A percentile compares a stretch with the other conserved stretches of the same genome.
phyloP scores from a whole-genome alignment of 2,329 filamentous ascomycete genomes.

The Didymella sp. region DNA sequence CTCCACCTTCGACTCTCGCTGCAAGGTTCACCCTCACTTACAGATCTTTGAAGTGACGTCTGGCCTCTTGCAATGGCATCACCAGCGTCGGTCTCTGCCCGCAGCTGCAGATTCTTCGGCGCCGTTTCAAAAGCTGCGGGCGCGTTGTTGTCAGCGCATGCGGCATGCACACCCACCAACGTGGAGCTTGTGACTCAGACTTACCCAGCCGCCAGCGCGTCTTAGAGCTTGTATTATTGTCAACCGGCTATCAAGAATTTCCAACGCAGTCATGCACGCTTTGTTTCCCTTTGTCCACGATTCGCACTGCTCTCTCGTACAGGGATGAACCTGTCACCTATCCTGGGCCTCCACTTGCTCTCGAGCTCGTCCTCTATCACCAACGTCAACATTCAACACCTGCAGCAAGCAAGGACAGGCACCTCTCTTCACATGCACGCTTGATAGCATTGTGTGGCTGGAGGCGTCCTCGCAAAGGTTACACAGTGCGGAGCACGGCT shows the following conservation, averaged over 20 bases:
- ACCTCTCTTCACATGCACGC: constrained; percentile 2
- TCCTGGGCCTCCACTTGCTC: background rate
- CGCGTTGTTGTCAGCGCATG: constrained; percentile 26
- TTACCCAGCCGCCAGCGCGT: constrained; percentile 32
- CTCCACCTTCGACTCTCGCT: constrained; percentile 12
- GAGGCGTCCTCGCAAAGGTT: constrained; percentile 14
- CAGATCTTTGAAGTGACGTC: constrained; percentile 18
- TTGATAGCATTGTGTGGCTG: constrained; percentile 3
- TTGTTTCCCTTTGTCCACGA: constrained; percentile 18
- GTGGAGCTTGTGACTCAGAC: constrained; percentile 48
- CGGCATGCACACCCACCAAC: constrained; percentile 41
- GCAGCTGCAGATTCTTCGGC: constrained; percentile 22
- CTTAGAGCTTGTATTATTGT: constrained; percentile 12
- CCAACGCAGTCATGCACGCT: constrained; percentile 17
- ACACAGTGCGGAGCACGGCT: constrained; percentile 19
- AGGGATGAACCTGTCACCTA: constrained; percentile 7
- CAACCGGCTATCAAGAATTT: constrained; percentile 20
- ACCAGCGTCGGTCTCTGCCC: constrained; percentile 32
- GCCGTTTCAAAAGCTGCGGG: constrained; percentile 44
- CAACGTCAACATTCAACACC: constrained; percentile 4
- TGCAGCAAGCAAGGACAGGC: constrained; percentile 9
- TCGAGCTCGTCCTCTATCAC: background rate
- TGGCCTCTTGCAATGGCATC: constrained; percentile 7
- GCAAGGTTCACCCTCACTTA: constrained; percentile 21
- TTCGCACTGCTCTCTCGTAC: constrained; percentile 1